These are phyloP conservation scores for Acanthamoeba triangularis DNA, from an alignment of 208 protist species.

Conservation along the genomic window DNA sequence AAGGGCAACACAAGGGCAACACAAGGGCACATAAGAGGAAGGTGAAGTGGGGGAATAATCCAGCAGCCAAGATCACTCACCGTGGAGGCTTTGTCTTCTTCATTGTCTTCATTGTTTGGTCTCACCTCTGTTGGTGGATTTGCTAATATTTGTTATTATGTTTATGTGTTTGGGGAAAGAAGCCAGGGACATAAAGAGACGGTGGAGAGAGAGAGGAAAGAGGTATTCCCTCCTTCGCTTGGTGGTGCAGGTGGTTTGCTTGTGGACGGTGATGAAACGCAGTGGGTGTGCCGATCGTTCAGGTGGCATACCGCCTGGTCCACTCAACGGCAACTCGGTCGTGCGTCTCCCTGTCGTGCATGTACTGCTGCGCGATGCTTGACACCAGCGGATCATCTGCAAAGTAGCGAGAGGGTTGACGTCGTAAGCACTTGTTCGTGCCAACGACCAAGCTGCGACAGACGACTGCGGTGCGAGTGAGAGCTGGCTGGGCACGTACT, in stretches of 20 bases:
- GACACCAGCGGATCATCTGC: constrained; percentile 92
- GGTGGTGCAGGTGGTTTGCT: background rate
- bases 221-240: background rate
- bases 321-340: constrained; percentile 79
- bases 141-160: no score
- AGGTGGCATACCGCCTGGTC: constrained; percentile 81
- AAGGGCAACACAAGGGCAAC: no score
- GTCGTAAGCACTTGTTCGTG: background rate
- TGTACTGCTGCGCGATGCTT: constrained; percentile 93
- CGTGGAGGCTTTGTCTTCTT: no score
- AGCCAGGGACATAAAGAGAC: background rate
- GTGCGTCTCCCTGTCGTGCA: constrained; percentile 86
- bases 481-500: constrained; percentile 78
- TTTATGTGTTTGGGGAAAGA: background rate
- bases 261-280: background rate
- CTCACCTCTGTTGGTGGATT: no score
- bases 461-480: background rate
- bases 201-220: background rate
- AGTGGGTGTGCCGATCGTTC: background rate
- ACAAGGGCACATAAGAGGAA: no score
- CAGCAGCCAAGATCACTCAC: no score
- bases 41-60: no score
- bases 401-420: background rate
- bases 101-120: no score
- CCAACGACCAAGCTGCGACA: no score